phyloP scores from a whole-genome alignment of 1,284 basidiomycete genomes.

The Phylloboletellus chloephorus region DNA sequence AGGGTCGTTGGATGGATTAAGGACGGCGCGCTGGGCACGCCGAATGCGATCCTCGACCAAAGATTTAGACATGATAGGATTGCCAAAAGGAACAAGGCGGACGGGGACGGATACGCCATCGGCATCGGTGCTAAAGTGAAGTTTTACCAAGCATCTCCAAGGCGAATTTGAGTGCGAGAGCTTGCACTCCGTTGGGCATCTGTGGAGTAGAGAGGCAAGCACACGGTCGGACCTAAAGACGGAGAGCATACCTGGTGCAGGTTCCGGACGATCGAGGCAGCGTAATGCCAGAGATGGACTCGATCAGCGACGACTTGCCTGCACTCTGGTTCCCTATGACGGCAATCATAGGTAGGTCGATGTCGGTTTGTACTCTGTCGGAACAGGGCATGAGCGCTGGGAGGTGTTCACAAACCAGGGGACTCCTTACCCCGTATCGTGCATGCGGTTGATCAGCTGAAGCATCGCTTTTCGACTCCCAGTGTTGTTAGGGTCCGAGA shows the following conservation, averaged over 20 bases:
- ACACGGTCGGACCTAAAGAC: accelerated
- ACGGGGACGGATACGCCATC: constrained; percentile 39
- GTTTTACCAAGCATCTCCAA: constrained; percentile 60
- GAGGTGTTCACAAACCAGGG: neutral
- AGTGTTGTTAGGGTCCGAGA: constrained; percentile 39
- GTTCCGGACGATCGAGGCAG: constrained; percentile 60
- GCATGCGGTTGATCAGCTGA: constrained; percentile 48
- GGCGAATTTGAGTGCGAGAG: constrained; percentile 40
- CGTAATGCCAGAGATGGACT: constrained; percentile 66
- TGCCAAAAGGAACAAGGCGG: constrained; percentile 47
- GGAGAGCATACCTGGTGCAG: constrained; percentile 52
- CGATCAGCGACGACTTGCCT: constrained; percentile 71
- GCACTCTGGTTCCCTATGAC: constrained; percentile 65
- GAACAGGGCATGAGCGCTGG: neutral
- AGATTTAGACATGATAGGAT: constrained; percentile 43
- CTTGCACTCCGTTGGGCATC: constrained; percentile 70
- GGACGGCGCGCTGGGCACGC: constrained; percentile 65
- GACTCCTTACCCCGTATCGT: constrained; percentile 47
- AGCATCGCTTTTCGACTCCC: constrained; percentile 40
- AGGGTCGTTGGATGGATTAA: constrained; percentile 48
- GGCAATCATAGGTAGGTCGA: constrained; percentile 65
- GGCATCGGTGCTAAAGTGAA: constrained; percentile 48
- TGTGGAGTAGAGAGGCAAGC: constrained; percentile 23
- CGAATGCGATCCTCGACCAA: constrained; percentile 61
- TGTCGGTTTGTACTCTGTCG: constrained; percentile 53